Evolutionary conservation across 1,284 basidiomycete genomes (phyloP).

Genomic region (Cryptococcus sp.): DNA sequence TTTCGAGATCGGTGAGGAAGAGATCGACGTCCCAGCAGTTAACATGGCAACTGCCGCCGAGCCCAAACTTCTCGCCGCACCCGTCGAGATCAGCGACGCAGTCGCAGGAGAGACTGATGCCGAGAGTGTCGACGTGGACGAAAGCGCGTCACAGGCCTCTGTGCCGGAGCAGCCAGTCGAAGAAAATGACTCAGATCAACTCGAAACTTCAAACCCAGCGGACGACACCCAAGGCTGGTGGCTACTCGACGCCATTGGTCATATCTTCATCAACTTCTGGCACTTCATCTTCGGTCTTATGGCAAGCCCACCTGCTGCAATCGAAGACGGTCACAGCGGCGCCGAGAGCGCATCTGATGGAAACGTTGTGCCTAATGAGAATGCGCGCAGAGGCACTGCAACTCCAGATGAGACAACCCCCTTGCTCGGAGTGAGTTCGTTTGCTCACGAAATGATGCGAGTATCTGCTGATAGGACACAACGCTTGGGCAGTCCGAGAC

Average conservation of each 20-base stretch:
- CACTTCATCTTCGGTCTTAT: slow-evolving; percentile 13
- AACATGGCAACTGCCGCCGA: neutral
- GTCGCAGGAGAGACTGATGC: too few species aligned
- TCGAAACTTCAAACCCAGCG: neutral
- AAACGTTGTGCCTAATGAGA: neutral
- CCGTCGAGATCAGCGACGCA: too few species aligned
- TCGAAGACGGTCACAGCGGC: neutral
- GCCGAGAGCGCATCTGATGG: neutral
- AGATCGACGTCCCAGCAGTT: slow-evolving; percentile 3
- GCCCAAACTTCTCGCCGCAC: neutral
- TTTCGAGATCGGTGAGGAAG: slow-evolving; percentile 15
- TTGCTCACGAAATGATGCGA: neutral
- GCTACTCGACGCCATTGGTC: slow-evolving; percentile 13
- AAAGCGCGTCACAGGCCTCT: too few species aligned
- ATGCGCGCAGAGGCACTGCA: neutral
- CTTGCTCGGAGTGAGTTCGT: slow-evolving; percentile 17
- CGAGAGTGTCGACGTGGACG: too few species aligned
- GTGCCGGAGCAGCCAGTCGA: too few species aligned
- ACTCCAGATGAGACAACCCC: slow-evolving; percentile 18
- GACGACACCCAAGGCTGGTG: slow-evolving; percentile 3
- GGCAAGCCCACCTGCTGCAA: too few species aligned
- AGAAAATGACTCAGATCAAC: too few species aligned
- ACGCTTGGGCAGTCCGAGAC: slow-evolving; percentile 5
- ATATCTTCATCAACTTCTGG: slow-evolving; percentile 19
- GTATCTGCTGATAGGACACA: neutral